Conservation (phyloP, 768 basidiomycete genomes). For the Hygrocybe punicea region DNA sequence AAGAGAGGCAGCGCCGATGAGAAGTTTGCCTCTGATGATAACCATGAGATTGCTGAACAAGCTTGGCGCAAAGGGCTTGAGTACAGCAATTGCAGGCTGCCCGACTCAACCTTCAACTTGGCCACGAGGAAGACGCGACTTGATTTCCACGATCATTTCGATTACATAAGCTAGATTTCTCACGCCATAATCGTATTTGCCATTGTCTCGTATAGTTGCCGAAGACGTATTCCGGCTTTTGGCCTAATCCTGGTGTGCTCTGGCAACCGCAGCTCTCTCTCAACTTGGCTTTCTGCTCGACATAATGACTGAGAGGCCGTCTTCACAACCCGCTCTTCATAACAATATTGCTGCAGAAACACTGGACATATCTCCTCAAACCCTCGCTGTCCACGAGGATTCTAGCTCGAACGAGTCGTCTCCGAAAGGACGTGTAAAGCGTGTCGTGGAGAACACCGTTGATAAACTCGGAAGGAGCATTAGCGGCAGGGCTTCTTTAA, state of each 20-base stretch:
- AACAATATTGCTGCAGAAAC: conserved; percentile 6
- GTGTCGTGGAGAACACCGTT: conserved; percentile 46
- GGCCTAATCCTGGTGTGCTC: too few species aligned
- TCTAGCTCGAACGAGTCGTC: conserved; percentile 25
- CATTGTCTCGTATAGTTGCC: too few species aligned
- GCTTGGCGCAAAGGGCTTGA: conserved; percentile 9
- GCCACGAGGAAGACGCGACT: background rate
- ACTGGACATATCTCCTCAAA: conserved; percentile 33
- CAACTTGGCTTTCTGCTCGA: background rate
- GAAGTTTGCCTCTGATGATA: conserved; percentile 70
- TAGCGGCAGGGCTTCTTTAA: conserved; percentile 37
- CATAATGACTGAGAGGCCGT: conserved; percentile 22
- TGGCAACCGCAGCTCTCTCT: too few species aligned
- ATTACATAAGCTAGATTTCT: background rate
- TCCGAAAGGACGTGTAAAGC: conserved; percentile 49
- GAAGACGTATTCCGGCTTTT: too few species aligned
- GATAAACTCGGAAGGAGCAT: conserved; percentile 61
- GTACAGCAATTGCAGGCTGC: background rate
- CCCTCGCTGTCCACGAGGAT: conserved; percentile 32
- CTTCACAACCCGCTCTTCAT: conserved; percentile 12
- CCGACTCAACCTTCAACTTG: background rate
- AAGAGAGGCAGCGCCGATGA: conserved; percentile 66
- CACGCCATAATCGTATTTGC: background rate
- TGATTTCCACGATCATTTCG: background rate
- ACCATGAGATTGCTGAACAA: conserved; percentile 17